phyloP scores from a whole-genome alignment of 1,284 basidiomycete species.

The Pulchroboletus neoregius region DNA sequence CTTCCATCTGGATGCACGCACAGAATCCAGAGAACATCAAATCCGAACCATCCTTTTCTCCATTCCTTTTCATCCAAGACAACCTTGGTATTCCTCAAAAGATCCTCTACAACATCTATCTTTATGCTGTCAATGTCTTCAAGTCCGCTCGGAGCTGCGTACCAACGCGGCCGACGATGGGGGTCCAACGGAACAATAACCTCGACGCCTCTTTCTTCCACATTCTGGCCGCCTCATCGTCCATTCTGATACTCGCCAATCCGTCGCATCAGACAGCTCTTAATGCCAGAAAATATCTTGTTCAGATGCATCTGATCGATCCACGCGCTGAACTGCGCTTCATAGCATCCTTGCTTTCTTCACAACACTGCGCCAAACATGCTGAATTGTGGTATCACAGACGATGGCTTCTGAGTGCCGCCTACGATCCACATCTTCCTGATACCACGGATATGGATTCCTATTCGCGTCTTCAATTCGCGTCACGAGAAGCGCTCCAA shows the following conservation, averaged over 20 bases:
- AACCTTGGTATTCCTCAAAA: slow-evolving; percentile 66
- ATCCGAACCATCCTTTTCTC: slow-evolving; percentile 21
- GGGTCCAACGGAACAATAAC: background rate
- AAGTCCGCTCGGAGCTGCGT: slow-evolving; percentile 15
- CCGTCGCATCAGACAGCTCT: slow-evolving; percentile 64
- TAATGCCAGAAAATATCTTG: slow-evolving; percentile 53
- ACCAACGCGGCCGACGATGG: background rate
- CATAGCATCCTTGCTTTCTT: slow-evolving; percentile 45
- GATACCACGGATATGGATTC: background rate
- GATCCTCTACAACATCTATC: slow-evolving; percentile 48
- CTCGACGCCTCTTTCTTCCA: slow-evolving; percentile 7
- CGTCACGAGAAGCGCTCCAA: slow-evolving; percentile 33
- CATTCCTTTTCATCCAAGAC: slow-evolving; percentile 53
- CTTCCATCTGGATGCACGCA: slow-evolving; percentile 13
- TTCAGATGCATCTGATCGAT: slow-evolving; percentile 36
- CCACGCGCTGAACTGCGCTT: slow-evolving; percentile 46
- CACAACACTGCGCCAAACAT: slow-evolving; percentile 54
- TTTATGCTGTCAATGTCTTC: slow-evolving; percentile 41
- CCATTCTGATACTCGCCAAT: slow-evolving; percentile 57
- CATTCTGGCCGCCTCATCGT: slow-evolving; percentile 35
- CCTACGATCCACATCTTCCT: slow-evolving; percentile 13
- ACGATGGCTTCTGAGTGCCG: slow-evolving; percentile 50
- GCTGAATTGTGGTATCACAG: slow-evolving; percentile 65
- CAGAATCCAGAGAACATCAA: slow-evolving; percentile 1
- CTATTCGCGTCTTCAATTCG: slow-evolving; percentile 6